Conservation (phyloP, 2,329 filamentous ascomycete genomes). For the Gremmenia infestans region DNA sequence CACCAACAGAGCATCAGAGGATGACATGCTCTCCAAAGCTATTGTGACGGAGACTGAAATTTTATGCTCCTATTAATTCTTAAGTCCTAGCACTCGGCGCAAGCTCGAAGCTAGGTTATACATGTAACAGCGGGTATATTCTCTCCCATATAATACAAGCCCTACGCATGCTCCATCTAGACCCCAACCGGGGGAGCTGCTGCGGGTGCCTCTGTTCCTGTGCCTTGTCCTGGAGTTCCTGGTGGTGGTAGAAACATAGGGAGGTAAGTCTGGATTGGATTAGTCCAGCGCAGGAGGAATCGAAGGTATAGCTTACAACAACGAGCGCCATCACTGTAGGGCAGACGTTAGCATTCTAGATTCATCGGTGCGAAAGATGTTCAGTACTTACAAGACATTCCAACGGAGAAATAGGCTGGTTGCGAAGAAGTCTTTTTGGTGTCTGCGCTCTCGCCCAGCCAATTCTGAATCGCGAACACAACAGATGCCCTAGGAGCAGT, state of each 20-base stretch:
- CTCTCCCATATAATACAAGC: constrained; percentile 7
- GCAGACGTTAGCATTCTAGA: not conserved
- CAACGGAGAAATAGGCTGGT: constrained; percentile 68
- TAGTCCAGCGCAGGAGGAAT: constrained; percentile 7
- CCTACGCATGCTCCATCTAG: not conserved
- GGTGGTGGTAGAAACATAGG: constrained; percentile 59
- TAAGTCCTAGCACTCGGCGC: not conserved
- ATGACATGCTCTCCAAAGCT: too few species aligned
- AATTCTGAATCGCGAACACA: constrained; percentile 68
- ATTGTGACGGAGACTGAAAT: not conserved
- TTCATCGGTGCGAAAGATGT: not conserved
- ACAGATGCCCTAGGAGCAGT: constrained; percentile 58
- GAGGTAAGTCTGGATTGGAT: constrained; percentile 48
- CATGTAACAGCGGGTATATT: not conserved
- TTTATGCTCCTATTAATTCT: not conserved
- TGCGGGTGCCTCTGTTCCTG: constrained; percentile 43
- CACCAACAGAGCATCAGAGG: too few species aligned
- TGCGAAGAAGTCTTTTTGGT: constrained; percentile 59
- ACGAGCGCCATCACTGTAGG: constrained; percentile 30
- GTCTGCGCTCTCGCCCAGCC: constrained; percentile 70
- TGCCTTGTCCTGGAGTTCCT: constrained; percentile 31
- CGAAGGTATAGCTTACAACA: constrained; percentile 35
- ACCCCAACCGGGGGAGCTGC: constrained; percentile 36
- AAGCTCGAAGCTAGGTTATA: not conserved
- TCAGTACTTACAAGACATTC: constrained; percentile 65